Conservation (phyloP, 108 stramenopile genomes). For the Skeletonema costatum region DNA sequence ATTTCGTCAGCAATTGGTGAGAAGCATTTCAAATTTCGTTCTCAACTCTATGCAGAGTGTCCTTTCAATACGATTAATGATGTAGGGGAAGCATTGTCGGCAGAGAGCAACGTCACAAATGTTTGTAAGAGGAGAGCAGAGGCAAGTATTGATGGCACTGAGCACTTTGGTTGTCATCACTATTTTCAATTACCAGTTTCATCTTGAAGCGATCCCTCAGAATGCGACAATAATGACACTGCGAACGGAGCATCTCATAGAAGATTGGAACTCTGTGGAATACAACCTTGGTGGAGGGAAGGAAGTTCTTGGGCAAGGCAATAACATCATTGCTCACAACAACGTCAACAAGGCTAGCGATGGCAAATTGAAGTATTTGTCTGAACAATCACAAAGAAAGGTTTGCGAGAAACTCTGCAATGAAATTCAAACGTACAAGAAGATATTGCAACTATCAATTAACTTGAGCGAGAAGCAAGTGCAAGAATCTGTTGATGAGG, state of each 20-base stretch:
- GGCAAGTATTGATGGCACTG: slow-evolving; percentile 17
- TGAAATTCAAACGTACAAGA: slow-evolving; percentile 57
- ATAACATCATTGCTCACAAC: neutral
- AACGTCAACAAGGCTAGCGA: neutral
- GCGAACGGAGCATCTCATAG: slow-evolving; percentile 24
- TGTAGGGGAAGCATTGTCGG: slow-evolving; percentile 8
- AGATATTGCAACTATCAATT: slow-evolving; percentile 24
- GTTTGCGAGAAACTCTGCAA: slow-evolving; percentile 45
- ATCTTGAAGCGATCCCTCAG: slow-evolving; percentile 30
- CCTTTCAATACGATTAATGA: slow-evolving; percentile 16
- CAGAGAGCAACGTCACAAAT: slow-evolving; percentile 6
- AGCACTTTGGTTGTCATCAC: slow-evolving; percentile 31
- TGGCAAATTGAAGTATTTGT: slow-evolving; percentile 12
- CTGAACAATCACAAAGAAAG: slow-evolving; percentile 38
- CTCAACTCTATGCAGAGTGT: slow-evolving; percentile 17
- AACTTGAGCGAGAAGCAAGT: slow-evolving; percentile 37
- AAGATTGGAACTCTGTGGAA: slow-evolving; percentile 23
- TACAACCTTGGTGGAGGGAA: neutral
- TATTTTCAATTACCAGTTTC: slow-evolving; percentile 42
- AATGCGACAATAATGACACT: slow-evolving; percentile 25
- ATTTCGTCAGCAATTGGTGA: slow-evolving; percentile 2
- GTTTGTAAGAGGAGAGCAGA: slow-evolving; percentile 17
- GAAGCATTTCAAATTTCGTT: slow-evolving; percentile 22
- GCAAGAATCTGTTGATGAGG: slow-evolving; percentile 32
- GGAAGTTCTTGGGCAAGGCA: neutral